Evolutionary conservation across 805 yeast genomes (phyloP).

Genomic region (Saturnispora dispora): DNA sequence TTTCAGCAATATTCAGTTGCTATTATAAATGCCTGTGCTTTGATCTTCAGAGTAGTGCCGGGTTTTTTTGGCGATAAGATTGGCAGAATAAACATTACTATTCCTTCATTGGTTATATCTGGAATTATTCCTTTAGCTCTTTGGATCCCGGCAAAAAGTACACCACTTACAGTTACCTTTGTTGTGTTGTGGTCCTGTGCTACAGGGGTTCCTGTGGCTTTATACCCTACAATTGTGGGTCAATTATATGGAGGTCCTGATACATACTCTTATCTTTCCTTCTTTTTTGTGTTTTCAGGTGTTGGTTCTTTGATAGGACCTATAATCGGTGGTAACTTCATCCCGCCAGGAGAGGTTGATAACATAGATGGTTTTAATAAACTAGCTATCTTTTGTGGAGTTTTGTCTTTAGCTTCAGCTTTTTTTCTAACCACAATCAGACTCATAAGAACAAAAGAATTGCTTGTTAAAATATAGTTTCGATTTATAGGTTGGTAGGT

Average conservation of each 20-base stretch:
- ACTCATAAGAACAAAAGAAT: conserved; percentile 1
- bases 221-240: conserved; percentile 27
- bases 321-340: conserved; percentile 27
- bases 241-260: conserved; percentile 27
- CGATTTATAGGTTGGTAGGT: neutral
- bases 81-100: conserved; percentile 33
- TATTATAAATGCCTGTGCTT: conserved; percentile 33
- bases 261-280: conserved; percentile 23
- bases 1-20: conserved; percentile 41
- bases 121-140: conserved; percentile 33
- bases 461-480: neutral
- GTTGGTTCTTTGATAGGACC: conserved; percentile 29
- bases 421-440: conserved; percentile 9
- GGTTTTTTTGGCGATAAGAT: conserved; percentile 39
- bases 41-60: conserved; percentile 41
- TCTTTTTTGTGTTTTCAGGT: conserved; percentile 23
- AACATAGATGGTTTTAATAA: conserved; percentile 23
- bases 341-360: conserved; percentile 20
- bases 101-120: conserved; percentile 28
- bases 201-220: conserved; percentile 28
- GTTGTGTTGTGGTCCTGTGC: conserved; percentile 28
- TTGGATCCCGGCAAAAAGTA: conserved; percentile 42
- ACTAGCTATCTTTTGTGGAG: conserved; percentile 27
- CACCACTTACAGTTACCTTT: conserved; percentile 29
- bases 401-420: conserved; percentile 18